Evolutionary conservation across 106 monocot genomes (phyloP).

Genomic region (Allium fistulosum): DNA sequence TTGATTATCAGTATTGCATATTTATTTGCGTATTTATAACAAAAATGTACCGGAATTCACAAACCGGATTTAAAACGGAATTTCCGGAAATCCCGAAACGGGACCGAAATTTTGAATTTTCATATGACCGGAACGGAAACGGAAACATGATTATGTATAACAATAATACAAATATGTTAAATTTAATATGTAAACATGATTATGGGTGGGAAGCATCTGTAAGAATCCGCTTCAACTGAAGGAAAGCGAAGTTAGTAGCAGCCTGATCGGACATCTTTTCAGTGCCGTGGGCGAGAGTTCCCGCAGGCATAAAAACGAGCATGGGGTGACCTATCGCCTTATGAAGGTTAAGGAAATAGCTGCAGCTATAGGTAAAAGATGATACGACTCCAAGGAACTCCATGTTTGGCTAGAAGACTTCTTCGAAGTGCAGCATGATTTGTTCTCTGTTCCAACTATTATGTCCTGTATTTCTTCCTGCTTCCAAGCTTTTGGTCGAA

Average conservation of each 20-base stretch:
- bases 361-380: slow-evolving; percentile 80
- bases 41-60: too few relatives aligned
- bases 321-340: slow-evolving; percentile 97
- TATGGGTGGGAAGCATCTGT: slow-evolving; percentile 84
- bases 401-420: slow-evolving; percentile 98
- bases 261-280: slow-evolving; percentile 89
- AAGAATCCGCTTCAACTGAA: slow-evolving; percentile 70
- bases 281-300: slow-evolving; percentile 71
- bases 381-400: slow-evolving; percentile 94
- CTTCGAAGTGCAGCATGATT: slow-evolving; percentile 80
- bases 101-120: too few relatives aligned
- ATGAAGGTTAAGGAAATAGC: slow-evolving; percentile 99
- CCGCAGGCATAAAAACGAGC: slow-evolving; percentile 99
- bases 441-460: slow-evolving; percentile 81
- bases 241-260: slow-evolving; percentile 79
- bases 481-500: slow-evolving; percentile 93
- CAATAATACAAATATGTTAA: too few relatives aligned
- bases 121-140: too few relatives aligned
- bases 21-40: too few relatives aligned
- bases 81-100: too few relatives aligned
- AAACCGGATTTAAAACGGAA: too few relatives aligned
- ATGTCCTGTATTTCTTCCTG: slow-evolving; percentile 72
- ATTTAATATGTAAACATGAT: neutral
- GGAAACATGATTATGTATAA: too few relatives aligned
- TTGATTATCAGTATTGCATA: too few relatives aligned